Conservation (phyloP, 371 early-diverging fungal genomes). For the Cladochytrium tenue region DNA sequence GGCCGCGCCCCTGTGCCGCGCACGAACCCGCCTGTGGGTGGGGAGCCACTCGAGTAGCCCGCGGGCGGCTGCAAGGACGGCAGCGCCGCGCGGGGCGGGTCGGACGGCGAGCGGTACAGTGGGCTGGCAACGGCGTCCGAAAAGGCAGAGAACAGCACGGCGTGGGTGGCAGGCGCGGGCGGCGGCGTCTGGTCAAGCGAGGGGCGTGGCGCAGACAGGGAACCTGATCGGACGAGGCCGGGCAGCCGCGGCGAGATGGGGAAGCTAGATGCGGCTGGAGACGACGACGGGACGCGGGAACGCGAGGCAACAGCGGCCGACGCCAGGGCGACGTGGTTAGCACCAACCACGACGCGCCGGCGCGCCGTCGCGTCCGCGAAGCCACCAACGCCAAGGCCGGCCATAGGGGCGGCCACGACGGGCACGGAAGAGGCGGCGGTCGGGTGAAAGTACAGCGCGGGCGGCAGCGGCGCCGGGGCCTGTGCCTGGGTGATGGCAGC, state of each 20-base stretch:
- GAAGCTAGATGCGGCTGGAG: neutral
- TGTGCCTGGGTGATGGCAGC: neutral
- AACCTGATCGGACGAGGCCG: no score
- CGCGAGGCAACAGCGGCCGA: neutral
- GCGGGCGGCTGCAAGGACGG: no score
- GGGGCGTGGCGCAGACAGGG: neutral
- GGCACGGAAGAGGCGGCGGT: neutral
- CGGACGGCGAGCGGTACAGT: neutral
- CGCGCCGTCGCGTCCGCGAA: neutral
- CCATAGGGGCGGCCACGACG: neutral
- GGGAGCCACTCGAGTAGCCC: neutral
- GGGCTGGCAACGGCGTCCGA: neutral
- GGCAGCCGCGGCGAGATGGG: neutral
- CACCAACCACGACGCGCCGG: neutral
- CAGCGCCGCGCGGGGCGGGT: no score
- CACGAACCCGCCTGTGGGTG: neutral
- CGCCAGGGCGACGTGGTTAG: neutral
- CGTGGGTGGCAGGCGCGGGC: neutral
- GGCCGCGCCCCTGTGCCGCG: neutral
- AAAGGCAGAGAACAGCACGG: neutral
- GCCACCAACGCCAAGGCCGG: neutral
- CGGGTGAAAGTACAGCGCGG: neutral
- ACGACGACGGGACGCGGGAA: no score
- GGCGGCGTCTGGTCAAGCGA: neutral
- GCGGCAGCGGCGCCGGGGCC: neutral